Conservation (phyloP, 306 rosid genomes). For the Luffa acutangula region DNA sequence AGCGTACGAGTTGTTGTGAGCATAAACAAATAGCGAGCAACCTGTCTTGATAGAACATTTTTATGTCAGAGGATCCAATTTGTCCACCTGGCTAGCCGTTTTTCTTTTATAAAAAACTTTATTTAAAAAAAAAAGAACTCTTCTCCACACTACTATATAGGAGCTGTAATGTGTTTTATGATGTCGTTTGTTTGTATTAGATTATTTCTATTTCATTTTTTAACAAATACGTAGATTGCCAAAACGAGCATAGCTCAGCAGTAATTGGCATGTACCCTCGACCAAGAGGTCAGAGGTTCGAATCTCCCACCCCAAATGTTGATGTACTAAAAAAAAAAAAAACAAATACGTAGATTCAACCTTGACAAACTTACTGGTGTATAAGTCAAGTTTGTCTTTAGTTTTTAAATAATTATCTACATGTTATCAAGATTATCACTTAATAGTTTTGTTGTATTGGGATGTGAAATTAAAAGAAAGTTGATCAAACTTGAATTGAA, state of each 20-base stretch:
- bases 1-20: neutral
- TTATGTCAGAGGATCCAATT: neutral
- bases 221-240: no score
- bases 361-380: neutral
- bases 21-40: neutral
- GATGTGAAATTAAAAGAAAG: neutral
- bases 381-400: neutral
- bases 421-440: neutral
- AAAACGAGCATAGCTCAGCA: no score
- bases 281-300: no score
- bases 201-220: neutral
- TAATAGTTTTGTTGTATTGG: neutral
- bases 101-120: no score
- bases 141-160: neutral
- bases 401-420: neutral
- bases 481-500: neutral
- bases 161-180: neutral
- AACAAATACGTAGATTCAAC: no score
- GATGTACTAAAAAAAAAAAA: no score
- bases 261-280: no score
- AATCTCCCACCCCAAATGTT: no score
- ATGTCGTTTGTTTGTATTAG: neutral
- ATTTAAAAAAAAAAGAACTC: neutral
- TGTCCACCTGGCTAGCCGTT: neutral
- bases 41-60: neutral